These are phyloP conservation scores for Lolium multiflorum DNA, from an alignment of 176 grass and related monocot species.

Conservation along the genomic window DNA sequence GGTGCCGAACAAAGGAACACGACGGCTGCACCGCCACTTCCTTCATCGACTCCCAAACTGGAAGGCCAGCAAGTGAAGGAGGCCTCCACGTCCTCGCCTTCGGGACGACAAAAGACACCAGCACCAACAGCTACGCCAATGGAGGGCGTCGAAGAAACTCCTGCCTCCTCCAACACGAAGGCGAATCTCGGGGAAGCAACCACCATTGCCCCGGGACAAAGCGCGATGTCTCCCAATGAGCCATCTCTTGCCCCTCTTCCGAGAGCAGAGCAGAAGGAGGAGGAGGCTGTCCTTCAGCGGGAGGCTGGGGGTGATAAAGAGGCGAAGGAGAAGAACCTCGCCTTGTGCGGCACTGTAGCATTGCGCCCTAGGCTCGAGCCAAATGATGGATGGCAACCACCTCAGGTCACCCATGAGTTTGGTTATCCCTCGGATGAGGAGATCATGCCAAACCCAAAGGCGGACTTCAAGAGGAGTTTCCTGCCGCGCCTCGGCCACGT, in stretches of 20 bases:
- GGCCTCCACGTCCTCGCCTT: neutral
- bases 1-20: neutral
- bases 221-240: neutral
- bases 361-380: neutral
- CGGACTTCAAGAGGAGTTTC: neutral
- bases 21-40: neutral
- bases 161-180: too few species aligned
- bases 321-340: neutral
- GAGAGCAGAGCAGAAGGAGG: too few species aligned
- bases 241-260: neutral
- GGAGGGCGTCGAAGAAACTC: too few species aligned
- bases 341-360: neutral
- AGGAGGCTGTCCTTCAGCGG: neutral
- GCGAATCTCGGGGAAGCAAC: too few species aligned
- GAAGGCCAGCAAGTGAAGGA: neutral
- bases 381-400: neutral
- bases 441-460: neutral
- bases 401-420: neutral
- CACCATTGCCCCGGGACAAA: neutral
- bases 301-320: neutral
- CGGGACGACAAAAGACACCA: neutral
- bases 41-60: neutral
- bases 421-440: neutral
- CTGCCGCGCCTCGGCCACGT: neutral
- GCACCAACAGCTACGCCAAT: too few species aligned